phyloP scores from a whole-genome alignment of 106 monocot species.

The Gastrodia elata region DNA sequence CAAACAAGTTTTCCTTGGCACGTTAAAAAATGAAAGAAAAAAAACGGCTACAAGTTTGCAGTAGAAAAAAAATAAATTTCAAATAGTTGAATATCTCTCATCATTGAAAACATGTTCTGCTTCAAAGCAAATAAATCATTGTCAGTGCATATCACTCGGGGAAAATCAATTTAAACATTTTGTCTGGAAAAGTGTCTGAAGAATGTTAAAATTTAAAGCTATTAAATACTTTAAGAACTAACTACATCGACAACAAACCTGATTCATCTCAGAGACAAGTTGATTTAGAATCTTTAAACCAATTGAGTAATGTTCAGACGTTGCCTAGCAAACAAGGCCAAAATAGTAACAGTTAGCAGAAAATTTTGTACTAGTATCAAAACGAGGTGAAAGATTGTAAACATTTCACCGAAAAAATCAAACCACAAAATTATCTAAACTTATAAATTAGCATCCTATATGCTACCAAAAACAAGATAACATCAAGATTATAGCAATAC shows the following conservation, averaged over 20 bases:
- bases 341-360: slow-evolving; percentile 3
- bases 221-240: neutral
- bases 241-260: slow-evolving; percentile 33
- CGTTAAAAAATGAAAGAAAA: too few relatives aligned
- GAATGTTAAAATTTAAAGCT: neutral
- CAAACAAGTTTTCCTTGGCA: too few relatives aligned
- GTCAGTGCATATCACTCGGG: neutral
- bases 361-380: neutral
- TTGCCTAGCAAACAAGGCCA: slow-evolving; percentile 31
- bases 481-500: neutral
- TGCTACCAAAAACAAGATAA: neutral
- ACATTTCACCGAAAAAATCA: neutral
- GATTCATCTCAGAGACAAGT: slow-evolving; percentile 93
- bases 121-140: neutral
- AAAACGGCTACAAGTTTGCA: neutral
- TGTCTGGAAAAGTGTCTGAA: neutral
- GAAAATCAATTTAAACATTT: neutral
- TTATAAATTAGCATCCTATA: neutral
- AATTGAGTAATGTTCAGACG: slow-evolving; percentile 78
- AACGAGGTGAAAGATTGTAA: neutral
- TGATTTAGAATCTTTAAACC: slow-evolving; percentile 95
- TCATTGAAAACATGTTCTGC: neutral
- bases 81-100: neutral
- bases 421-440: neutral
- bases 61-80: neutral